A percentile compares a stretch with the other conserved stretches of the same genome.
phyloP scores from a whole-genome alignment of 1,284 basidiomycete species.

The Boletus holoroseus region DNA sequence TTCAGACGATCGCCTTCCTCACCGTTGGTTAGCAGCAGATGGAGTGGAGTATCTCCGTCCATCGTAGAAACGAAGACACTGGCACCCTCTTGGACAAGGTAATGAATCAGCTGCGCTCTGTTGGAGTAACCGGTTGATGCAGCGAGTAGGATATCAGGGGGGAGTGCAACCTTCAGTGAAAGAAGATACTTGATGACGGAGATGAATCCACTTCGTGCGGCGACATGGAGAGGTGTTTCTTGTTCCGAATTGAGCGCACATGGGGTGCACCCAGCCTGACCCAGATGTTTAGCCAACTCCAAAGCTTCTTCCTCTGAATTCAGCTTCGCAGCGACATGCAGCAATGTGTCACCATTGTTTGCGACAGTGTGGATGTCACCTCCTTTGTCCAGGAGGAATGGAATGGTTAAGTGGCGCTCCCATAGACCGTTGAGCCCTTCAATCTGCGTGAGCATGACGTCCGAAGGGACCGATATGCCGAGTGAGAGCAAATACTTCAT shows the following conservation, averaged over 20 bases:
- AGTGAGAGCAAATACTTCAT: slow-evolving; percentile 10
- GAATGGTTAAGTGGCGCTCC: too few species aligned
- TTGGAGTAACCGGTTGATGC: neutral
- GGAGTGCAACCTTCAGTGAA: neutral
- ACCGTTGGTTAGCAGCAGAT: neutral
- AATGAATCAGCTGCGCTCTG: neutral
- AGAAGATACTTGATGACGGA: slow-evolving; percentile 5
- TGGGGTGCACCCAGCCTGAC: slow-evolving; percentile 1
- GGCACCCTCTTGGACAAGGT: neutral
- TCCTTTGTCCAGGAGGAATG: slow-evolving; percentile 1
- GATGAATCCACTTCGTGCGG: neutral
- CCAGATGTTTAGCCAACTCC: neutral
- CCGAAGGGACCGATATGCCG: neutral
- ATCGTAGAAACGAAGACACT: neutral
- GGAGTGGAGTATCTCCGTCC: neutral
- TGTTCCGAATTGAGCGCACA: neutral
- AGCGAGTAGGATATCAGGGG: slow-evolving; percentile 1
- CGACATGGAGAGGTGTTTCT: slow-evolving; percentile 6
- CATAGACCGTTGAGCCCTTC: too few species aligned
- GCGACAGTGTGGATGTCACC: neutral
- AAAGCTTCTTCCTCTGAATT: neutral
- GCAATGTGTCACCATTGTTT: neutral
- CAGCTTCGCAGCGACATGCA: too few species aligned
- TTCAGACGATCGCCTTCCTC: neutral
- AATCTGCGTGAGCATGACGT: neutral